Evolutionary conservation across 768 basidiomycete species (phyloP).

Genomic region (Hydnomerulius pinastri): DNA sequence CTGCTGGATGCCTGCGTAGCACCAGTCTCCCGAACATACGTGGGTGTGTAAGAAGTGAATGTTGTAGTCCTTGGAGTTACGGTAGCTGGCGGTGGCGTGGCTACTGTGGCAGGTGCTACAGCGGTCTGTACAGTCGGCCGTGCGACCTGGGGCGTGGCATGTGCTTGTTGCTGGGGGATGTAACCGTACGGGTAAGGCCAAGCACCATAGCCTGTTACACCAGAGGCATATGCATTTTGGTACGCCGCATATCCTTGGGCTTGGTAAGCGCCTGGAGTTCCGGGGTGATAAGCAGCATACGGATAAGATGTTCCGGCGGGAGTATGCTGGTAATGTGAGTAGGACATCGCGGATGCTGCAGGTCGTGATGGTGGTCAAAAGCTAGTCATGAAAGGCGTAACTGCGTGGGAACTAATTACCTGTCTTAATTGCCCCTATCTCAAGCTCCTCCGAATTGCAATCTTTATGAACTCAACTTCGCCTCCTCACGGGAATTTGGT

Average conservation of each 20-base stretch:
- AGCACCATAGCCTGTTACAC: slow-evolving; percentile 65
- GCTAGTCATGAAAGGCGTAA: background rate
- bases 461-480: too few relatives aligned
- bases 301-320: slow-evolving; percentile 60
- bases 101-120: slow-evolving; percentile 28
- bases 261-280: slow-evolving; percentile 46
- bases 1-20: slow-evolving; percentile 36
- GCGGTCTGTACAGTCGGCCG: slow-evolving; percentile 29
- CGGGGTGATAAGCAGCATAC: slow-evolving; percentile 62
- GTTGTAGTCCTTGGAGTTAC: slow-evolving; percentile 42
- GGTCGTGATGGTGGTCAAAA: background rate
- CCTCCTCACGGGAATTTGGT: too few relatives aligned
- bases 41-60: slow-evolving; percentile 60
- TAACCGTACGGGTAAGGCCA: slow-evolving; percentile 76
- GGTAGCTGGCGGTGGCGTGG: slow-evolving; percentile 32
- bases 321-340: slow-evolving; percentile 37
- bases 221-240: slow-evolving; percentile 53
- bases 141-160: slow-evolving; percentile 25
- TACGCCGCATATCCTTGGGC: slow-evolving; percentile 52
- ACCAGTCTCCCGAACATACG: slow-evolving; percentile 49
- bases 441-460: too few relatives aligned
- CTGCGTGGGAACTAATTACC: background rate
- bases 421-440: background rate
- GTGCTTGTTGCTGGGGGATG: slow-evolving; percentile 42
- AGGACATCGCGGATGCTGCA: slow-evolving; percentile 32